Evolutionary conservation across 2,329 filamentous ascomycete genomes (phyloP).

Genomic region (Colletotrichum karsti): DNA sequence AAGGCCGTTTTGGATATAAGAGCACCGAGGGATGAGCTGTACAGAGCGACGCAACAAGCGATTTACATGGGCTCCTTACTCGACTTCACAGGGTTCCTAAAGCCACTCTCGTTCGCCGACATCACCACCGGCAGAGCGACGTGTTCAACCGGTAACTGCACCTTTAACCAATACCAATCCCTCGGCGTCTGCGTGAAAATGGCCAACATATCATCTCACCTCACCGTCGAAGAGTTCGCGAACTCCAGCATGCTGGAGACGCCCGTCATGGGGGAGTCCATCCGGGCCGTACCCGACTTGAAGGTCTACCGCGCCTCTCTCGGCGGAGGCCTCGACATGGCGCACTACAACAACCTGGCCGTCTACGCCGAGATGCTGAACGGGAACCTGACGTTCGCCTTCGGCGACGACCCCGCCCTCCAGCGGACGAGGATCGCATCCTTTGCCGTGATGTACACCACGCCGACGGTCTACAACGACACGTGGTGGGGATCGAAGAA

Average conservation of each 20-base stretch:
- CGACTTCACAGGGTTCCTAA: background rate
- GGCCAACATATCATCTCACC: background rate
- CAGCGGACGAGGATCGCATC: background rate
- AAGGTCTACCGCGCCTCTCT: background rate
- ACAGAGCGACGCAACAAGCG: background rate
- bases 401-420: background rate
- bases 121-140: background rate
- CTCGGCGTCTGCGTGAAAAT: slow-evolving; percentile 1
- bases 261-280: too few species aligned
- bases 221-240: background rate
- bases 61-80: background rate
- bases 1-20: background rate
- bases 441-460: background rate
- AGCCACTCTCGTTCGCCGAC: background rate
- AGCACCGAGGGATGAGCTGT: background rate
- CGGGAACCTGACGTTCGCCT: background rate
- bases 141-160: slow-evolving; percentile 7
- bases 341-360: background rate
- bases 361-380: background rate
- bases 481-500: background rate
- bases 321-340: background rate
- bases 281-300: too few species aligned
- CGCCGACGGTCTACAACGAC: background rate
- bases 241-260: background rate
- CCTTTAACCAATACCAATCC: background rate